A percentile compares a stretch with the other conserved stretches of the same genome.
Conservation (phyloP, 208 protist genomes). For the Tritrichomonas foetus region DNA sequence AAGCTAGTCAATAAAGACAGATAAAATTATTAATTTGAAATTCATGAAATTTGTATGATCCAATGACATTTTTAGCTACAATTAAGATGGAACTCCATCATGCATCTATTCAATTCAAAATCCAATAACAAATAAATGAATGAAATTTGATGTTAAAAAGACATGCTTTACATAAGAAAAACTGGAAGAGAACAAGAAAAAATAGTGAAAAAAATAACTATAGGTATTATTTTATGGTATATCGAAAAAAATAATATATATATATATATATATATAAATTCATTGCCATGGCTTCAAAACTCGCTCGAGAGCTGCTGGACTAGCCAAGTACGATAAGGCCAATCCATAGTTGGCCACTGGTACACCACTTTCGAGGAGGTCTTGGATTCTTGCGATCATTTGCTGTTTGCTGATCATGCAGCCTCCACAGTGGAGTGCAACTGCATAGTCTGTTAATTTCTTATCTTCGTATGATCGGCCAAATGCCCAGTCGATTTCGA, state of each 20-base stretch:
- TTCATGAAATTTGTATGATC: no score
- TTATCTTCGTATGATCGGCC: constrained; percentile 54
- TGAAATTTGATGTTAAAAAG: no score
- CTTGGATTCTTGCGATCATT: constrained; percentile 54
- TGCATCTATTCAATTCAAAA: no score
- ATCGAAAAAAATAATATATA: not conserved
- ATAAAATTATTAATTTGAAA: no score
- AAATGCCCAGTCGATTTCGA: constrained; percentile 57
- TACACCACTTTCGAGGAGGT: constrained; percentile 50
- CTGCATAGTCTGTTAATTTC: constrained; percentile 36
- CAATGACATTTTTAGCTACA: no score
- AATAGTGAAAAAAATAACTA: no score
- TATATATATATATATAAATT: not conserved
- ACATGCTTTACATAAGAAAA: no score
- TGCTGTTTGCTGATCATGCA: constrained; percentile 62
- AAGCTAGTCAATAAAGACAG: no score
- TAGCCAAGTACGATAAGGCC: constrained; percentile 51
- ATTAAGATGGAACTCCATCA: no score
- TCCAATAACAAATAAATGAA: no score
- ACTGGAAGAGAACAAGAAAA: no score
- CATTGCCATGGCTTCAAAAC: constrained; percentile 50
- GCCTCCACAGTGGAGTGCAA: constrained; percentile 59
- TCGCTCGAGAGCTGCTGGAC: constrained; percentile 46
- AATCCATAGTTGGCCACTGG: constrained; percentile 62
- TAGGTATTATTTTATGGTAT: not conserved